Percentiles rank a stretch among this genome's conserved stretches.
Conservation (phyloP, 805 yeast species). For the Debaryomyces castellii region DNA sequence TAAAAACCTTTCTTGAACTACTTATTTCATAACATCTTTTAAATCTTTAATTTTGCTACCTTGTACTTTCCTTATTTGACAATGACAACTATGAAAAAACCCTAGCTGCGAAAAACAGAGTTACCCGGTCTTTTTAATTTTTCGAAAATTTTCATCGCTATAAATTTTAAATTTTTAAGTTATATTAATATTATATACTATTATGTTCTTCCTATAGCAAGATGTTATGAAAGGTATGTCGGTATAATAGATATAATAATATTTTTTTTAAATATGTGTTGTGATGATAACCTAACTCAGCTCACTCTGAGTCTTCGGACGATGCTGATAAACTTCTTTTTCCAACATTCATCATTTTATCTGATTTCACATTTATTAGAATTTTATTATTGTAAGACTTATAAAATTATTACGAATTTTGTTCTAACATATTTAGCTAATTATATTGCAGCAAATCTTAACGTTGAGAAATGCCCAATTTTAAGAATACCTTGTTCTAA, state of each 20-base stretch:
- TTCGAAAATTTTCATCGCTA: neutral
- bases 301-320: constrained; percentile 51
- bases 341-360: constrained; percentile 50
- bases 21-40: too few relatives aligned
- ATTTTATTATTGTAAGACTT: neutral
- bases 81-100: neutral
- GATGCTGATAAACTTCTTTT: constrained; percentile 50
- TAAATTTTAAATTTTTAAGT: too few relatives aligned
- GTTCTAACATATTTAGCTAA: neutral
- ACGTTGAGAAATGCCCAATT: too few relatives aligned
- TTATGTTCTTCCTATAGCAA: neutral
- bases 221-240: too few relatives aligned
- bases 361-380: constrained; percentile 16
- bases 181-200: too few relatives aligned
- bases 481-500: too few relatives aligned
- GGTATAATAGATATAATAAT: neutral
- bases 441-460: too few relatives aligned
- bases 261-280: constrained; percentile 16
- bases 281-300: constrained; percentile 58
- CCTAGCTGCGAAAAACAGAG: neutral
- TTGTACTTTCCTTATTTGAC: too few relatives aligned
- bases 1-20: too few relatives aligned
- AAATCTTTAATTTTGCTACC: too few relatives aligned
- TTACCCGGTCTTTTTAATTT: neutral
- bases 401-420: neutral